Base-by-base conservation (phyloP, 208 protist genomes). In the Trypanosoma cruzi region DNA sequence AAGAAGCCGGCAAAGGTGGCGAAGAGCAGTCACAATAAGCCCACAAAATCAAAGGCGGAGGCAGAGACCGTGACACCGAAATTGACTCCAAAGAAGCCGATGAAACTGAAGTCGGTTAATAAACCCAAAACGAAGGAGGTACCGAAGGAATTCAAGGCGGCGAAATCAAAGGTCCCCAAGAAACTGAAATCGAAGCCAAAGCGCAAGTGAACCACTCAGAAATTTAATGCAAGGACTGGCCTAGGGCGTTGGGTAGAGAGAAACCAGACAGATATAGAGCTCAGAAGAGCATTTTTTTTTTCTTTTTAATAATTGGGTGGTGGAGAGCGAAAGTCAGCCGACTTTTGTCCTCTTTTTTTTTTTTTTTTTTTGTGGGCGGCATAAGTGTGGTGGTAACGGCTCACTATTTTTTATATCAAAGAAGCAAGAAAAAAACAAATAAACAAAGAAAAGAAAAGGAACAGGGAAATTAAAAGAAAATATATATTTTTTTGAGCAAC, bases 81-180 rank as follows among this genome's bases (percentile, higher is more conserved):
- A 68, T 57, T 75, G 68, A 40, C 36, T 10, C 42, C 61, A 11
- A 82, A 71, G 73, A 77, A 68, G 65, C 31, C 16, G 48, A 0
- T 64, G 53, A 57, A 68, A 37, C 36, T 13, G 18, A 52, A 11
- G 34, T 8, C 2, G 14, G 44, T 28, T 8, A 50, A 28, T 1
- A 65, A 50, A 24, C 31, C 34, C 55, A 71, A 71, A 28, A 34
- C n/a, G 49, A 32, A 57, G 28, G 32, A 10, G 26, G 16, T 22
- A 37, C 11, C 16, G 44, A 22, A 49, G 20, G 44, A 0, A 68
- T n/a, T n/a, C 40, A 26, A 4, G 48, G 13, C 16, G 48, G 40
- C 10, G 36, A 59, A 46, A n/a, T 4, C 49, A 44, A 71, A 71
- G n/a, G 3, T 18, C 34, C n/a, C 48, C 29, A 61, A 71, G 28